These are phyloP conservation scores for Chaetomiaceae sp. DNA, from an alignment of 2,329 filamentous ascomycete species.

Conservation along the genomic window DNA sequence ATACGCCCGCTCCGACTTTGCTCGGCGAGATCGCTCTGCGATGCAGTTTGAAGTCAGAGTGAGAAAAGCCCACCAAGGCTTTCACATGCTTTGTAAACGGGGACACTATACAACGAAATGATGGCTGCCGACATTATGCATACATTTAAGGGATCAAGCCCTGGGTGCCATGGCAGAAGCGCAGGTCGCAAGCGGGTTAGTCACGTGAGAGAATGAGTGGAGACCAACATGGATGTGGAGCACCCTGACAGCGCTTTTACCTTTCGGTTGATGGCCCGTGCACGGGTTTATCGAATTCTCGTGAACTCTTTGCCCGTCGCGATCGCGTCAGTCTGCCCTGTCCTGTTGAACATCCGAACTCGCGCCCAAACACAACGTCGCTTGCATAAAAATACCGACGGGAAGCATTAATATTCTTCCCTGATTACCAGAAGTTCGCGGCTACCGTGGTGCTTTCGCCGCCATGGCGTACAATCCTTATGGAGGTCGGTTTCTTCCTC, in stretches of 20 bases:
- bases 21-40: background rate
- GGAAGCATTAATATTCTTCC: background rate
- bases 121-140: no score
- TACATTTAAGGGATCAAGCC: no score
- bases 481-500: constrained; percentile 41
- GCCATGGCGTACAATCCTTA: constrained; percentile 60
- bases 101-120: no score
- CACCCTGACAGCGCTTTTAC: constrained; percentile 9
- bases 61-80: no score
- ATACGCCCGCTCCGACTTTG: constrained; percentile 10
- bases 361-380: background rate
- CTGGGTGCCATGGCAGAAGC: no score
- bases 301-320: constrained; percentile 20
- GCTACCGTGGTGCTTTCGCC: background rate
- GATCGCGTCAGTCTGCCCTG: constrained; percentile 7
- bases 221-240: no score
- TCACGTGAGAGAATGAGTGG: no score
- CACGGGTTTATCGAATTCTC: constrained; percentile 1
- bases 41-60: background rate
- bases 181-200: no score
- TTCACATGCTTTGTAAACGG: no score
- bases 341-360: background rate
- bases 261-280: no score
- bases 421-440: background rate
- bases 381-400: background rate